phyloP scores from a whole-genome alignment of 768 basidiomycete species.

The Auricularia sp. region DNA sequence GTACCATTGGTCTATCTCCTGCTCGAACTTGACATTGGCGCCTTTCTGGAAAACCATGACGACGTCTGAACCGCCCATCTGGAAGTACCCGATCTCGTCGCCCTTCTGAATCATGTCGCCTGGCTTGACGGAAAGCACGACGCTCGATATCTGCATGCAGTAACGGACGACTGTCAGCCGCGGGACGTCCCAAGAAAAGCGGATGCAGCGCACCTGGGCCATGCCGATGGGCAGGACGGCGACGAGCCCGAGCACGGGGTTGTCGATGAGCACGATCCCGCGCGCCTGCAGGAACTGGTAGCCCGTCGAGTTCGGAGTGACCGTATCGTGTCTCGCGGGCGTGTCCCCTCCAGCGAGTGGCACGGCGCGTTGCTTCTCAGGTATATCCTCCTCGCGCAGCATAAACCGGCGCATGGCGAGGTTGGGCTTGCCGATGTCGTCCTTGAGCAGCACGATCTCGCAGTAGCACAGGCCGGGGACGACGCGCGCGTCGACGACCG shows the following conservation, averaged over 20 bases:
- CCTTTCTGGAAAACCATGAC: constrained; percentile 15
- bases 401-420: background rate
- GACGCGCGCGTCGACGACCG: constrained; percentile 11
- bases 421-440: background rate
- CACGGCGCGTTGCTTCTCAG: background rate
- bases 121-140: constrained; percentile 11
- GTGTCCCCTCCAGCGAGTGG: background rate
- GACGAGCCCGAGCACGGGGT: constrained; percentile 11
- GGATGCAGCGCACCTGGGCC: constrained; percentile 11
- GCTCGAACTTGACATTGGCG: background rate
- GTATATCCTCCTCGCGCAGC: background rate
- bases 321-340: background rate
- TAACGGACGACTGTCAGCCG: too few species aligned
- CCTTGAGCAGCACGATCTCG: constrained; percentile 8
- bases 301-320: constrained; percentile 11
- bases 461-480: constrained; percentile 15
- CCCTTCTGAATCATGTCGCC: constrained; percentile 11
- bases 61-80: constrained; percentile 15
- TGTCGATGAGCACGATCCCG: constrained; percentile 13
- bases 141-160: constrained; percentile 7
- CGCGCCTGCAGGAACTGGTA: constrained; percentile 17
- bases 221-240: constrained; percentile 16
- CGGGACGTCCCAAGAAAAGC: too few species aligned
- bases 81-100: constrained; percentile 14
- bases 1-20: too few species aligned